Conservation (phyloP, 169 alveolate species). For the Plasmodium reichenowi region DNA sequence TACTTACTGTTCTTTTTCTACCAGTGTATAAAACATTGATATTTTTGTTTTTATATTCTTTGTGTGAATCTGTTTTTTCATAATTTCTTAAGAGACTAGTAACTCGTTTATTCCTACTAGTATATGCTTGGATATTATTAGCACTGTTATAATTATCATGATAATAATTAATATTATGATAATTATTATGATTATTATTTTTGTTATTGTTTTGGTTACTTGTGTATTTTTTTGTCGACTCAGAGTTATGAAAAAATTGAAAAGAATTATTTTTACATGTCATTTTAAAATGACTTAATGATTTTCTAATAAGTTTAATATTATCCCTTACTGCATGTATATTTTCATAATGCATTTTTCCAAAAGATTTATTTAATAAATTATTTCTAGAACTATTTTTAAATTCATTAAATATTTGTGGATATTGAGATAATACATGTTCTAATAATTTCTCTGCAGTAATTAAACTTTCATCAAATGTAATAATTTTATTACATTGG, state of each 20-base stretch:
- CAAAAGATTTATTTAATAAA: conserved; percentile 52
- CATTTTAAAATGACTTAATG: conserved; percentile 45
- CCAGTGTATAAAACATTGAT: neutral
- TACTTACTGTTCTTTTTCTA: conserved; percentile 23
- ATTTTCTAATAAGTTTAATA: conserved; percentile 43
- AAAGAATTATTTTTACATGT: conserved; percentile 19
- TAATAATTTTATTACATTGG: conserved; percentile 33
- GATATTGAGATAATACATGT: conserved; percentile 63
- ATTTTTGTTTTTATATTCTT: neutral
- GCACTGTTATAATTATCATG: no score
- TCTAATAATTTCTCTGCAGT: conserved; percentile 58
- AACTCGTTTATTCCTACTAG: conserved; percentile 18
- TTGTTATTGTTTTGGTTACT: neutral
- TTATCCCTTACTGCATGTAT: conserved; percentile 56
- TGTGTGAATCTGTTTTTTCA: neutral
- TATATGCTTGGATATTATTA: neutral
- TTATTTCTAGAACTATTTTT: conserved; percentile 50
- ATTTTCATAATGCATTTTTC: conserved; percentile 73
- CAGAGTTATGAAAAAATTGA: conserved; percentile 7
- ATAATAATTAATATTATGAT: neutral
- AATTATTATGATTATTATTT: neutral
- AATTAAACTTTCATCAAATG: conserved; percentile 37
- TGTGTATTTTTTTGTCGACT: neutral
- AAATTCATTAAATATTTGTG: conserved; percentile 40
- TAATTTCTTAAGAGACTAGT: conserved; percentile 20